These are phyloP conservation scores for Stylonectria norvegica DNA, from an alignment of 2,329 filamentous ascomycete genomes.

Conservation along the genomic window DNA sequence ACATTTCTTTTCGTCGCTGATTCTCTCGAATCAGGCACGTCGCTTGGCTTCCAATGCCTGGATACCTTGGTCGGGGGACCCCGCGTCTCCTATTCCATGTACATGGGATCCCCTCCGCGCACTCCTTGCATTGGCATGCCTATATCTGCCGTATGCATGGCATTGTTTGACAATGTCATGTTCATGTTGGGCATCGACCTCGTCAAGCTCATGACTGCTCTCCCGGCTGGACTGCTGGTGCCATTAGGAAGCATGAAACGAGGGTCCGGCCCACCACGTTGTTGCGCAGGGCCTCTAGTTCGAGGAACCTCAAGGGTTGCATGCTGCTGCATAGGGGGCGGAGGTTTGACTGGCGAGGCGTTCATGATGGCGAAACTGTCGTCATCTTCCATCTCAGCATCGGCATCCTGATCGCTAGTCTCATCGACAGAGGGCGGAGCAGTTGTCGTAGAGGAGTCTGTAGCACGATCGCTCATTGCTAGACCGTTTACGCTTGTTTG, in stretches of 20 bases:
- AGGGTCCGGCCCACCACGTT: slow-evolving; percentile 31
- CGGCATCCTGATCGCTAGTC: slow-evolving; percentile 44
- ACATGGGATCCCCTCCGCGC: slow-evolving; percentile 49
- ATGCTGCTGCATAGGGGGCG: slow-evolving; percentile 39
- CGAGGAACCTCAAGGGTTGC: slow-evolving; percentile 43
- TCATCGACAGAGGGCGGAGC: slow-evolving; percentile 42
- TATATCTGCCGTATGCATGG: slow-evolving; percentile 42
- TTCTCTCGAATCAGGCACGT: neutral
- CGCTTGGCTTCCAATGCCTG: neutral
- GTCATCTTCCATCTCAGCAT: slow-evolving; percentile 57
- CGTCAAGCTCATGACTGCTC: slow-evolving; percentile 39
- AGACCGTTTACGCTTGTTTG: slow-evolving; percentile 35
- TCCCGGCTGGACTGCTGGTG: slow-evolving; percentile 33
- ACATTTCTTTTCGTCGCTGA: slow-evolving; percentile 17
- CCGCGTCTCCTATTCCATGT: slow-evolving; percentile 43
- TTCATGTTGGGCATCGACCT: slow-evolving; percentile 47
- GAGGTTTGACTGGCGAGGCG: slow-evolving; percentile 37
- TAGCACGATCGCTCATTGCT: slow-evolving; percentile 33
- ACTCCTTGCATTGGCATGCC: slow-evolving; percentile 45
- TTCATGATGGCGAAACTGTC: slow-evolving; percentile 52
- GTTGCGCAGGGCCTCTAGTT: slow-evolving; percentile 37
- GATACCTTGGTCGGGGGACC: slow-evolving; percentile 5
- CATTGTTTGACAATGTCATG: slow-evolving; percentile 38
- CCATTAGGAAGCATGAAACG: slow-evolving; percentile 44
- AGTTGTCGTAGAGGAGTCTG: slow-evolving; percentile 32